phyloP scores from a whole-genome alignment of 2,329 filamentous ascomycete species.

The Chrysoporthe cubensis region DNA sequence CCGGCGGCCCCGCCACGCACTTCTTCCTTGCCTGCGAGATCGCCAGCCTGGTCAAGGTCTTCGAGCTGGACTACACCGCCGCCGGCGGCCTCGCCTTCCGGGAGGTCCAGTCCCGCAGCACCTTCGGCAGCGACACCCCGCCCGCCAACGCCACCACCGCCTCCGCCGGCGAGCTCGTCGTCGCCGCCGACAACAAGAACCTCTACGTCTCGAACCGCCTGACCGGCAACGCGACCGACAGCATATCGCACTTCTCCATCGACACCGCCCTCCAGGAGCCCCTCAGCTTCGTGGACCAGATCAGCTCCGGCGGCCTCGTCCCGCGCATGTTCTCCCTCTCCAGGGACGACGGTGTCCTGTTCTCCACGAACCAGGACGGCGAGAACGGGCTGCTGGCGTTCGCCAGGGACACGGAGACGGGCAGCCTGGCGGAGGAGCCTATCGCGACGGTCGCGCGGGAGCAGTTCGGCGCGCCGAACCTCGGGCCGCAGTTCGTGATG shows the following conservation, averaged over 20 bases:
- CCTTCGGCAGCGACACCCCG: constrained; percentile 42
- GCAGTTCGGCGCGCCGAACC: constrained; percentile 36
- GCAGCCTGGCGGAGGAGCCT: constrained; percentile 37
- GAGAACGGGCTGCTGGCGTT: constrained; percentile 46
- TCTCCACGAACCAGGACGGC: constrained; percentile 53
- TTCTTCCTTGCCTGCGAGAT: constrained; percentile 54
- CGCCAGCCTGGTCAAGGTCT: constrained; percentile 49
- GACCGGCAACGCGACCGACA: constrained; percentile 50
- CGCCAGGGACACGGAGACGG: constrained; percentile 35
- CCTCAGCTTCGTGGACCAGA: constrained; percentile 41
- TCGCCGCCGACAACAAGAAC: constrained; percentile 47
- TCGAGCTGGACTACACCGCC: constrained; percentile 44
- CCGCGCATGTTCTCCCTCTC: constrained; percentile 54
- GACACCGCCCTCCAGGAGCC: constrained; percentile 34
- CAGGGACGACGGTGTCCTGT: constrained; percentile 42
- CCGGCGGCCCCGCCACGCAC: constrained; percentile 42
- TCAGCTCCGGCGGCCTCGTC: constrained; percentile 41
- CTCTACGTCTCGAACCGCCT: constrained; percentile 58
- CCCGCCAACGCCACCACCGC: constrained; percentile 43
- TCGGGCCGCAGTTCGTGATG: constrained; percentile 40
- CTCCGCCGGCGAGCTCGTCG: constrained; percentile 50
- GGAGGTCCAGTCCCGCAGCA: constrained; percentile 43
- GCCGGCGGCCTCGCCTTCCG: constrained; percentile 42
- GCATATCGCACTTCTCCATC: constrained; percentile 51
- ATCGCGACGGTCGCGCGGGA: constrained; percentile 34